A percentile compares a stretch with the other conserved stretches of the same genome.
phyloP scores from a whole-genome alignment of 164 flowering plant species.

The Annona cherimola region DNA sequence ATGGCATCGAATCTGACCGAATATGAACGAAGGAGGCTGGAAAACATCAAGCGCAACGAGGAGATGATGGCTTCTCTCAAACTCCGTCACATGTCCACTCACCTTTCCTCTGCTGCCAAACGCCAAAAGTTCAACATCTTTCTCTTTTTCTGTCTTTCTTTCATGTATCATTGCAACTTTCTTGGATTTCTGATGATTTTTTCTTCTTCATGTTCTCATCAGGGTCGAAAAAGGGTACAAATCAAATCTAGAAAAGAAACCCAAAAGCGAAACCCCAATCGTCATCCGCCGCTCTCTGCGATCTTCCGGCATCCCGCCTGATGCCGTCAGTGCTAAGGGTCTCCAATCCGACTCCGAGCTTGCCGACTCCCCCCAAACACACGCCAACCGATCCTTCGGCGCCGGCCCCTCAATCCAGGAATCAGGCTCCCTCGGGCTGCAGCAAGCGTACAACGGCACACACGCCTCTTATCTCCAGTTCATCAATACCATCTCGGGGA shows the following conservation, averaged over 20 bases:
- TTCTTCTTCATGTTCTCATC: constrained; percentile 4
- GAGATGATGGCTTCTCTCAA: constrained; percentile 66
- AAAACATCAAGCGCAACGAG: constrained; percentile 58
- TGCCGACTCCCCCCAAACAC: constrained; percentile 7
- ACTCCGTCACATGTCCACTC: constrained; percentile 31
- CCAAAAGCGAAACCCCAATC: constrained; percentile 34
- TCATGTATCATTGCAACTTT: background rate
- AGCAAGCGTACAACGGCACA: constrained; percentile 32
- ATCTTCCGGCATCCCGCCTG: constrained; percentile 54
- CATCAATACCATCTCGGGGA: constrained; percentile 26
- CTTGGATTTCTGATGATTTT: background rate
- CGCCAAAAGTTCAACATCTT: constrained; percentile 35
- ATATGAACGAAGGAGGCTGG: constrained; percentile 71
- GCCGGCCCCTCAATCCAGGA: constrained; percentile 1
- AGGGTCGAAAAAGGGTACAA: constrained; percentile 50
- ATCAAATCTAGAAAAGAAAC: constrained; percentile 36
- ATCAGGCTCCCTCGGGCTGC: constrained; percentile 38
- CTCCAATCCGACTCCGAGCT: constrained; percentile 23
- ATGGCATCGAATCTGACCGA: constrained; percentile 58
- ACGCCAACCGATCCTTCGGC: background rate
- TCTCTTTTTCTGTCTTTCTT: constrained; percentile 9
- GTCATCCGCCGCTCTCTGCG: constrained; percentile 70
- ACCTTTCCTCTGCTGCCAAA: constrained; percentile 42
- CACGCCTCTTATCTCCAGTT: constrained; percentile 16
- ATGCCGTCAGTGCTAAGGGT: constrained; percentile 24